Evolutionary conservation across 2,329 filamentous ascomycete species (phyloP).

Genomic region (Xylaria sp.): DNA sequence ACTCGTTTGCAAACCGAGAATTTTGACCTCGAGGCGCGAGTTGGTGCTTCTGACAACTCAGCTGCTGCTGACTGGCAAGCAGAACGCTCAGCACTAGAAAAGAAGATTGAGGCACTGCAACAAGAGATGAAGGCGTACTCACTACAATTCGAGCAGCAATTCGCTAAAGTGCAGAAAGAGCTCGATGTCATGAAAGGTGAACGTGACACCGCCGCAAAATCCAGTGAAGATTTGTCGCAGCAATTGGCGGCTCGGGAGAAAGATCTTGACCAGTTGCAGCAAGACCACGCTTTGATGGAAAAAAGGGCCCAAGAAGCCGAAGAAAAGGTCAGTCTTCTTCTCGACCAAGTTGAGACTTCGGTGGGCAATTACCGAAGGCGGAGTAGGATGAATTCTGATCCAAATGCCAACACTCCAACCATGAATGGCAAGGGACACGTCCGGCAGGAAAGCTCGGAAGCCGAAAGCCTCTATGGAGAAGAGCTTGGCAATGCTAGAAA

Average conservation of each 20-base stretch:
- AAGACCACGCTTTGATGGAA: slow-evolving; percentile 84
- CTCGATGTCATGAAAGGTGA: slow-evolving; percentile 72
- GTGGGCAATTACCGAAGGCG: slow-evolving; percentile 94
- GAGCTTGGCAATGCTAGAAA: slow-evolving; percentile 65
- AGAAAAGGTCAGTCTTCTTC: slow-evolving; percentile 88
- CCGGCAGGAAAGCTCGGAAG: slow-evolving; percentile 67
- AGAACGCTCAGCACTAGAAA: slow-evolving; percentile 74
- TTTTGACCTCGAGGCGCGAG: slow-evolving; percentile 68
- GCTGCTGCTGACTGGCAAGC: slow-evolving; percentile 74
- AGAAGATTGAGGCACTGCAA: slow-evolving; percentile 76
- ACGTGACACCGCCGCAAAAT: slow-evolving; percentile 68
- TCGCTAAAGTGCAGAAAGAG: slow-evolving; percentile 75
- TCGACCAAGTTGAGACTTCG: slow-evolving; percentile 93
- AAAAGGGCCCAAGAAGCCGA: slow-evolving; percentile 89
- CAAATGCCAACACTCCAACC: slow-evolving; percentile 51
- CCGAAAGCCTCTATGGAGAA: slow-evolving; percentile 69
- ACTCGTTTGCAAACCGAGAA: slow-evolving; percentile 83
- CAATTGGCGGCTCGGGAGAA: slow-evolving; percentile 69
- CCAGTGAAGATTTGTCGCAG: slow-evolving; percentile 62
- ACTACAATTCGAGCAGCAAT: slow-evolving; percentile 74
- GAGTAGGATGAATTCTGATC: slow-evolving; percentile 66
- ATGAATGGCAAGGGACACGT: slow-evolving; percentile 50
- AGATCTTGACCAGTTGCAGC: slow-evolving; percentile 83
- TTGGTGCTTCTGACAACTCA: slow-evolving; percentile 50
- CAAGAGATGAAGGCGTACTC: slow-evolving; percentile 73